Evolutionary conservation across 345 rosid species (phyloP).

Genomic region (Lenwebbia sp.): DNA sequence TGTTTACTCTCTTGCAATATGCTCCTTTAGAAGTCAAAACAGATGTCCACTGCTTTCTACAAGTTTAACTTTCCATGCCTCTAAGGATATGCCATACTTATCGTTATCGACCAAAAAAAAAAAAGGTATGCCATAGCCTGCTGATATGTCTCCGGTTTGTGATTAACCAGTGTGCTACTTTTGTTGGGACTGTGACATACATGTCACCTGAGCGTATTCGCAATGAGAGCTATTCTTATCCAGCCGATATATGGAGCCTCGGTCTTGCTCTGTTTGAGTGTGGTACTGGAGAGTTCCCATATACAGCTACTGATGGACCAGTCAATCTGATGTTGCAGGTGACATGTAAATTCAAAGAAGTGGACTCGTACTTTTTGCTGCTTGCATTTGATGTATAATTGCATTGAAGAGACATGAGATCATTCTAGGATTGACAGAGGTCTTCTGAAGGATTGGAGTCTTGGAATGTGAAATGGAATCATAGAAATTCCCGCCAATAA

Average conservation of each 20-base stretch:
- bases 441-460: neutral
- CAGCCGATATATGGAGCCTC: slow-evolving; percentile 97
- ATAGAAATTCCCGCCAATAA: neutral
- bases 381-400: neutral
- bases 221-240: slow-evolving; percentile 79
- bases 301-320: slow-evolving; percentile 77
- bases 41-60: neutral
- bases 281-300: slow-evolving; percentile 94
- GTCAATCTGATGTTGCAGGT: slow-evolving; percentile 97
- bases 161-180: slow-evolving; percentile 79
- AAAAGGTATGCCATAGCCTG: neutral
- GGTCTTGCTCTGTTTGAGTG: slow-evolving; percentile 95
- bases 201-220: slow-evolving; percentile 96
- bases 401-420: neutral
- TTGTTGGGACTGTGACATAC: slow-evolving; percentile 97
- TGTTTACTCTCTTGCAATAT: neutral
- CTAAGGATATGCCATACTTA: neutral
- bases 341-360: neutral
- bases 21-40: neutral
- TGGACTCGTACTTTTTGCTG: neutral
- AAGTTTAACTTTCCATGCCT: neutral
- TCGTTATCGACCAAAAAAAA: neutral
- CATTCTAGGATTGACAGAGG: neutral
- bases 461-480: neutral
- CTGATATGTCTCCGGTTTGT: slow-evolving; percentile 7